Percentiles rank a stretch among this genome's conserved stretches.
Conservation (phyloP, 768 basidiomycete species). For the Xerocomellus dryophilus region DNA sequence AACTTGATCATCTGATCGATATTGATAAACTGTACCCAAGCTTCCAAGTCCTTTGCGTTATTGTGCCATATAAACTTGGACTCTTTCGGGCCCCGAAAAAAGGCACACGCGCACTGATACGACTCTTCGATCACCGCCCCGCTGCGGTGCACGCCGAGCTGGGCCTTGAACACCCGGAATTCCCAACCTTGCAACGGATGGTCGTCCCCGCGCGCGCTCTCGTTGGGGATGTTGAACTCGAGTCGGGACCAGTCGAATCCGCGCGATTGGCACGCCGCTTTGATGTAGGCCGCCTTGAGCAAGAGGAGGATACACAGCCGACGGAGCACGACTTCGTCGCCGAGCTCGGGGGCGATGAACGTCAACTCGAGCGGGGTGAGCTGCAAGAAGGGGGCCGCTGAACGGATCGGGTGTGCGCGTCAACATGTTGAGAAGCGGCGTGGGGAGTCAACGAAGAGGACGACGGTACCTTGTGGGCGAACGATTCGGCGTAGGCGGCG, state of each 20-base stretch:
- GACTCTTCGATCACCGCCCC: slow-evolving; percentile 54
- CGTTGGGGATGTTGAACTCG: slow-evolving; percentile 71
- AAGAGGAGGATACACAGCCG: slow-evolving; percentile 75
- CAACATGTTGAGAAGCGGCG: background rate
- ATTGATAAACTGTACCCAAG: slow-evolving; percentile 82
- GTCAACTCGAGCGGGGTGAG: slow-evolving; percentile 50
- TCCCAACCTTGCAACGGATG: slow-evolving; percentile 78
- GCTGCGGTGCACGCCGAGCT: slow-evolving; percentile 62
- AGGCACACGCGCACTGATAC: slow-evolving; percentile 77
- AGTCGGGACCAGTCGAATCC: slow-evolving; percentile 82
- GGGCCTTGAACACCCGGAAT: slow-evolving; percentile 75
- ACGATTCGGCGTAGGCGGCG: slow-evolving; percentile 64
- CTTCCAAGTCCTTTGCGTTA: slow-evolving; percentile 61
- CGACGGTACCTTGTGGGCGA: slow-evolving; percentile 65
- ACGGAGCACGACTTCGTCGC: slow-evolving; percentile 65
- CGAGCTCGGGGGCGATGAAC: slow-evolving; percentile 48
- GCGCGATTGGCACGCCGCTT: slow-evolving; percentile 75
- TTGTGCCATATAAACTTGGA: slow-evolving; percentile 73
- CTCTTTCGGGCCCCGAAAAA: slow-evolving; percentile 65
- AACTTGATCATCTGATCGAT: slow-evolving; percentile 77
- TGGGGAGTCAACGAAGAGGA: background rate
- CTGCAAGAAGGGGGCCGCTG: slow-evolving; percentile 8
- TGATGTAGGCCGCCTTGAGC: slow-evolving; percentile 78
- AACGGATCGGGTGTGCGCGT: background rate
- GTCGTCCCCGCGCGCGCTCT: slow-evolving; percentile 63